These are phyloP conservation scores for Metschnikowia koreensis DNA, from an alignment of 805 yeast species.

Conservation along the genomic window DNA sequence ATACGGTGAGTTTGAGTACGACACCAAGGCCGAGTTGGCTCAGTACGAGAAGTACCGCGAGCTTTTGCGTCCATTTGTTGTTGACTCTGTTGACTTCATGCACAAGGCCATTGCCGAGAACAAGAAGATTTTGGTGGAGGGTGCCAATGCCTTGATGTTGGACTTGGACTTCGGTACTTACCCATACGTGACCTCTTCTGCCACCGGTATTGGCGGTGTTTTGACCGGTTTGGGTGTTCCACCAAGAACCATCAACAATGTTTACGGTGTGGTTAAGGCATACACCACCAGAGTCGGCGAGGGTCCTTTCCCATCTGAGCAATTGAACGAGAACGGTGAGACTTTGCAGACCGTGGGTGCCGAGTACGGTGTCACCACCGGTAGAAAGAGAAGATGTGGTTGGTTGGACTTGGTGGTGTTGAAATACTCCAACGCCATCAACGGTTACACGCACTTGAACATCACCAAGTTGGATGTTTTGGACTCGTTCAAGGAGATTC, in stretches of 20 bases:
- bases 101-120: slow-evolving; percentile 71
- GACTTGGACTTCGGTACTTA: slow-evolving; percentile 98
- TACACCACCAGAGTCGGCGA: slow-evolving; percentile 99
- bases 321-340: slow-evolving; percentile 82
- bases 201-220: slow-evolving; percentile 97
- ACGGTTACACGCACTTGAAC: slow-evolving; percentile 93
- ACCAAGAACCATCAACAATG: slow-evolving; percentile 75
- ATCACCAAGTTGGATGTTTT: slow-evolving; percentile 94
- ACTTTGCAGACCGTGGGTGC: slow-evolving; percentile 88
- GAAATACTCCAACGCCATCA: slow-evolving; percentile 85
- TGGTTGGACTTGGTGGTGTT: slow-evolving; percentile 97
- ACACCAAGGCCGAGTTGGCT: slow-evolving; percentile 74
- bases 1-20: slow-evolving; percentile 91
- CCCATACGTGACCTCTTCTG: slow-evolving; percentile 94
- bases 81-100: slow-evolving; percentile 85
- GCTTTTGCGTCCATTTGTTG: slow-evolving; percentile 81
- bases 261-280: slow-evolving; percentile 96
- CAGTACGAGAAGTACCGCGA: slow-evolving; percentile 75
- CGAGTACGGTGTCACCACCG: slow-evolving; percentile 97
- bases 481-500: slow-evolving; percentile 83
- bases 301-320: slow-evolving; percentile 99
- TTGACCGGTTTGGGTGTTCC: slow-evolving; percentile 95
- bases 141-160: slow-evolving; percentile 97
- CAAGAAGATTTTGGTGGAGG: slow-evolving; percentile 91
- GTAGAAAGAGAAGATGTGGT: slow-evolving; percentile 98